Evolutionary conservation across 2,329 filamentous ascomycete genomes (phyloP), one percentile per base, ranked within the genome.

Genomic region (Alternaria consortialis): DNA sequence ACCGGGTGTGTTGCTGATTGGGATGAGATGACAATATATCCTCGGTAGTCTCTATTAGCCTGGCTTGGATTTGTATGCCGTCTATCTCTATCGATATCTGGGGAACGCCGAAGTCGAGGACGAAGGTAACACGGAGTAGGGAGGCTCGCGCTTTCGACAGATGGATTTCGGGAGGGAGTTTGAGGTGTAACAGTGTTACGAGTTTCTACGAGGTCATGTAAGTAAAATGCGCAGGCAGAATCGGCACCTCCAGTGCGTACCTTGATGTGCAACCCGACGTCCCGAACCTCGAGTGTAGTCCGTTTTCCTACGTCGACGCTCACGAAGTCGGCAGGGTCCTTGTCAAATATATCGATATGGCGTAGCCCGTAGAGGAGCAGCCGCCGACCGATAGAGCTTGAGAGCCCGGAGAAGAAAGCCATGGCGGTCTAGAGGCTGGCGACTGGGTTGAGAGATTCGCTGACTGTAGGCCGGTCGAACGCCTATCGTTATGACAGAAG

Each of bases 281-380:
- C 91, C 69, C 90, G 88, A 69, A 97, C 89, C 78, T 97, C 94
- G 44, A 97, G 86, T 1, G 91, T 90, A 40, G 90, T 95, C 67
- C 90, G 90, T 77, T 90, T 89, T 34, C 95, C 95, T 80, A 92
- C 87, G 46, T 89, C 89, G 68, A 97, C 87, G 70, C 96, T 93
- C 65, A 98, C 93, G 63, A 95, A 85, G 73, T 97, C 91, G 68
- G 97, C 83, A 12, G 91, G 90, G 74, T 96, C 91, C 58, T 92
- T 91, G 74, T 98, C 95, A 61, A 99, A 87, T 56, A 97, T 85
- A 70, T 97, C 93, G 60, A 97, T 85, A 59, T 90, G 89, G 25
- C 91, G 90, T 42, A 99, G 84, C 51, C 90, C 92, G 82, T 95
- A 97, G 69, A 92, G 90, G 67, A 98, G 86, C 72, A 98, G 85